Base-by-base conservation (phyloP, 225 moss, liverwort and hornwort species). In the Thuidium tamariscinum region DNA sequence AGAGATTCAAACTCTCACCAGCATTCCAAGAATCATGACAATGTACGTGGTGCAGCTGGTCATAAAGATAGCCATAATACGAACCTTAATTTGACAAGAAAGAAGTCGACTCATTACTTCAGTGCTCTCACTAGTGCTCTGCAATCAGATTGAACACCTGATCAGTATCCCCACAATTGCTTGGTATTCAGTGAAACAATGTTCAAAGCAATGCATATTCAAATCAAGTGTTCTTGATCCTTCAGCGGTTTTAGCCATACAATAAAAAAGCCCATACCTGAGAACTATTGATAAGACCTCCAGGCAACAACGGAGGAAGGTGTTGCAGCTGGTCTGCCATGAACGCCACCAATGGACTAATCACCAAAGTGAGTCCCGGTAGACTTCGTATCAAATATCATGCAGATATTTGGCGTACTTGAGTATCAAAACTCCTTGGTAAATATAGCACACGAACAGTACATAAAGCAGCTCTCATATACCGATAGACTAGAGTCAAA, bases 331-430 rank as follows among this genome's bases (percentile, higher is more conserved):
- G 97, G 83, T 98, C 97, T 85, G 90, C 91, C 97, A 98, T 98
- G 86, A 98, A 93, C 37, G 97, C 97, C 81, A 95, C 90, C 84
- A 98, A 86, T 30, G 97, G 97, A 94, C 95, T 98, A 84, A 98
- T 95, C 82, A 96, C 97, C 86, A 98, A 85, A 39, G 95, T 95
- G 51, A 98, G 86, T 51, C 97, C 97, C 21, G 96, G 93, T 61
- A 98, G 82, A 62, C 20, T 57, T 44, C 10, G 32, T 30, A 66
- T 78, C 34, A 55, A 64, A 81, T 84, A 81, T 32, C 36, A 72
- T 66, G 46, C 49, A 79, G 34, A 66, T 48, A 49, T 48, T 85
- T 84, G 64, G 77, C n/a, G 36, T 14, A 60, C 30, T 69, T 63
- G 18, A 41, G 18, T 34, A 56, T 48, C 68, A 27, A 61, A 88